Evolutionary conservation across 257 asterid species (phyloP).

Genomic region (Solanum appendiculatum): DNA sequence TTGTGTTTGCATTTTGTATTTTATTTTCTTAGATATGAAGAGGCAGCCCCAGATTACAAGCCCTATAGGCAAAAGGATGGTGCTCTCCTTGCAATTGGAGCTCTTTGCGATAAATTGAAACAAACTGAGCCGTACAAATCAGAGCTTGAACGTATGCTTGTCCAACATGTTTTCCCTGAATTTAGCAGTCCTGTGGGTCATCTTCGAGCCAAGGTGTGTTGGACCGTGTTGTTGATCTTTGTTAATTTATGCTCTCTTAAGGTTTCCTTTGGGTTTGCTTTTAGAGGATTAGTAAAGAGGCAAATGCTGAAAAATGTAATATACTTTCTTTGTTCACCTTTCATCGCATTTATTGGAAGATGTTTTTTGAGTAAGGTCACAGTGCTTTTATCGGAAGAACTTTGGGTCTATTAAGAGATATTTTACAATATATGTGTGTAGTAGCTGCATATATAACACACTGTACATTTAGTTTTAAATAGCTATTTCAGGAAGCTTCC

Average conservation of each 20-base stretch:
- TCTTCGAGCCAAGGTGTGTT: slow-evolving; percentile 84
- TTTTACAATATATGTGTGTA: not conserved
- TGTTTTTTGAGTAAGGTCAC: too few relatives aligned
- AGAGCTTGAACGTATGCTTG: slow-evolving; percentile 93
- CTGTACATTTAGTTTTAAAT: not conserved
- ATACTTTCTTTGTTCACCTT: not conserved
- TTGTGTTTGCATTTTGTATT: not conserved
- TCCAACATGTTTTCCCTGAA: slow-evolving; percentile 91
- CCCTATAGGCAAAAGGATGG: slow-evolving; percentile 93
- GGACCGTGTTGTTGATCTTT: not conserved
- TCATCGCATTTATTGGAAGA: not conserved
- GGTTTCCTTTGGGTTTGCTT: not conserved
- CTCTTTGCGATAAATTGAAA: slow-evolving; percentile 92
- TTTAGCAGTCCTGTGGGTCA: slow-evolving; percentile 87
- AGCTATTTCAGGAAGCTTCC: not conserved
- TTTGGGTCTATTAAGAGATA: not conserved
- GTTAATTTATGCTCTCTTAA: not conserved
- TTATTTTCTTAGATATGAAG: slow-evolving; percentile 47
- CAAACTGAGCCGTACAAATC: slow-evolving; percentile 90
- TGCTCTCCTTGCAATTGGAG: slow-evolving; percentile 95
- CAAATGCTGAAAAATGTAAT: not conserved
- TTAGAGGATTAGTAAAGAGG: not conserved
- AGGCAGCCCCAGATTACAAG: slow-evolving; percentile 60
- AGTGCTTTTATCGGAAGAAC: not conserved
- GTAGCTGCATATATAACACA: not conserved